Base-by-base conservation (phyloP, 345 rosid genomes). In the Camelina neglecta region DNA sequence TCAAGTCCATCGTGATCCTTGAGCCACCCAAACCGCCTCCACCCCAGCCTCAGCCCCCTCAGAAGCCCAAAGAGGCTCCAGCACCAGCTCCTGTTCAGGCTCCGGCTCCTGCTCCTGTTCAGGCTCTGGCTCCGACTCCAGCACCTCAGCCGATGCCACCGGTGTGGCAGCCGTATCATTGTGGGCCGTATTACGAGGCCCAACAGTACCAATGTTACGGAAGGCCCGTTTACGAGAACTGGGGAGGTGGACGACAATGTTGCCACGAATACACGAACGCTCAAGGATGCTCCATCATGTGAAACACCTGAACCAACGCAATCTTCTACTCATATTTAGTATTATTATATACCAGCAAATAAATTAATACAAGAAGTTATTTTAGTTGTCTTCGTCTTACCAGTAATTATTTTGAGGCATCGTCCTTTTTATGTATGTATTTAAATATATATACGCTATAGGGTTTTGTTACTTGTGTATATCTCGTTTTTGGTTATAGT, bases 211-310 rank as follows among this genome's bases (percentile, higher is more conserved):
- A 65, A n/a, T 76, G 55, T 58, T 81, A 69, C 26, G 82, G 90
- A 24, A 75, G 91, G 80, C 88, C 85, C 0, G 81, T 88, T 53
- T 84, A 79, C 18, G 86, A 88, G 2, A 82, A 83, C 49, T 84
- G 86, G 85, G 87, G 85, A 0, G 75, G 85, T 36, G 84, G 88
- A 8, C 60, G 29, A 16, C 54, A 29, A 0, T 41, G 73, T 2
- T 44, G 63, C 75, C 63, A 67, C 47, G 81, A 24, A 79, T 80
- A 20, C 78, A 69, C 44, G 5, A 78, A 83, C 79, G 75, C 82
- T 2, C 71, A 64, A 4, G 73, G 53, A 3, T 90, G 96, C 76
- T 73, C 70, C 16, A 75, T 86, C 60, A 81, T 87, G 88, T 87
- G 75, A 87, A 61, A 51, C 56, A 26, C 26, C 26, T 26, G 33